Conservation (phyloP, 495 filamentous ascomycete genomes). For the Lindgomyces ingoldianus region DNA sequence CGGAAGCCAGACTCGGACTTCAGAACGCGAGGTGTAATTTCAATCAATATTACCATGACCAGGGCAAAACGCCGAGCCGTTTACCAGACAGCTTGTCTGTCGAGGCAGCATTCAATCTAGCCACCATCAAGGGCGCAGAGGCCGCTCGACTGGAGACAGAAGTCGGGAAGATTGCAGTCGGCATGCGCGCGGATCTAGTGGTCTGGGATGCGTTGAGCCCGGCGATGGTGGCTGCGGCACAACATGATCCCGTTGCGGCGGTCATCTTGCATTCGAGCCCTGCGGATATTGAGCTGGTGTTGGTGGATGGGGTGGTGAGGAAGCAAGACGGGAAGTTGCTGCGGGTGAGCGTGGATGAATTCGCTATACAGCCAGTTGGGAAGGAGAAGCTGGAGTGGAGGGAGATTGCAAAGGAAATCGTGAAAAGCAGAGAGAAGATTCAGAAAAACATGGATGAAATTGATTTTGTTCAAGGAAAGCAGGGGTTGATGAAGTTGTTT, state of each 20-base stretch:
- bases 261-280: conserved; percentile 50
- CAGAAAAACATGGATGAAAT: conserved; percentile 31
- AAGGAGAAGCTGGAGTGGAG: conserved; percentile 38
- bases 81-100: conserved; percentile 43
- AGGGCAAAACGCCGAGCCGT: conserved; percentile 39
- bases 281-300: conserved; percentile 53
- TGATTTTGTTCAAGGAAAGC: conserved; percentile 31
- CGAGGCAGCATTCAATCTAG: conserved; percentile 53
- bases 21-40: conserved; percentile 45
- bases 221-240: conserved; percentile 48
- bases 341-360: conserved; percentile 36
- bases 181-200: conserved; percentile 52
- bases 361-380: conserved; percentile 21
- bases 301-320: conserved; percentile 50
- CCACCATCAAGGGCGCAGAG: conserved; percentile 52
- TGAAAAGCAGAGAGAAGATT: conserved; percentile 37
- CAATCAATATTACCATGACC: conserved; percentile 38
- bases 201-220: conserved; percentile 50
- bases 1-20: conserved; percentile 52
- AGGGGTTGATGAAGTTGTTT: conserved; percentile 28
- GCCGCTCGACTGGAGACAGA: conserved; percentile 48
- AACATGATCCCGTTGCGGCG: conserved; percentile 51
- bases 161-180: conserved; percentile 51
- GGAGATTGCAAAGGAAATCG: conserved; percentile 36
- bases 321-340: conserved; percentile 45